Base-by-base conservation (phyloP, 805 yeast genomes). In the Kluyveromyces dobzhanskii region DNA sequence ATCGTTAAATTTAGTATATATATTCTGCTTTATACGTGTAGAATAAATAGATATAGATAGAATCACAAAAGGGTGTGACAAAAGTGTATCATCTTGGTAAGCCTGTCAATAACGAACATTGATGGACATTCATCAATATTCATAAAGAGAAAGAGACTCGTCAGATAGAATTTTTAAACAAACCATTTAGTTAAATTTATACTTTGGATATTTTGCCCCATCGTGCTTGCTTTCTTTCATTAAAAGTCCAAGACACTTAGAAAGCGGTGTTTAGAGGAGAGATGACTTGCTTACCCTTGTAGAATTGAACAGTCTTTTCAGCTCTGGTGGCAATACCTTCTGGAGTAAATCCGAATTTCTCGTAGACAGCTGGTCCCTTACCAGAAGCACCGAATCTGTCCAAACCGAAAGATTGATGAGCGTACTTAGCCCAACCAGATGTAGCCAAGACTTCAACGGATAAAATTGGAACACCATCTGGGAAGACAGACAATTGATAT, bases 311-410 rank as follows among this genome's bases (percentile, higher is more conserved):
- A 47, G 88, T 80, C 71, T 80, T 78, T 51, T 70, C 66, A 49
- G 87, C 97, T 68, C 88, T 85, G 56, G 76, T 70, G 56, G 94
- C 90, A 64, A 92, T 72, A 51, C 95, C 96, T 64, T 85, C 96
- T 47, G 90, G 81, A 41, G 94, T 87, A 74, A 92, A 92, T 51
- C 76, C 95, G 54, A 90, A 85, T 71, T 59, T 69, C 67, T 85
- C 76, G 80, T 79, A 92, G 46, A 90, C 75, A 47, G 83, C 85
- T 43, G 68, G 66, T 60, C 81, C 92, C 64, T 85, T 83, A 64
- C 95, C 98, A 44, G 97, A 87, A 46, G 88, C 92, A 76, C 98
- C 98, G 62, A 92, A 92, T 71, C 85, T 78, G 77, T 86, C 78
- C 60, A 92, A 73, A 69, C 97, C 96, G 57, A 90, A 85, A 66